A percentile compares a stretch with the other conserved stretches of the same genome.
These are phyloP conservation scores for Tylopilus rubrobrunneus DNA, from an alignment of 768 basidiomycete genomes.

Conservation along the genomic window DNA sequence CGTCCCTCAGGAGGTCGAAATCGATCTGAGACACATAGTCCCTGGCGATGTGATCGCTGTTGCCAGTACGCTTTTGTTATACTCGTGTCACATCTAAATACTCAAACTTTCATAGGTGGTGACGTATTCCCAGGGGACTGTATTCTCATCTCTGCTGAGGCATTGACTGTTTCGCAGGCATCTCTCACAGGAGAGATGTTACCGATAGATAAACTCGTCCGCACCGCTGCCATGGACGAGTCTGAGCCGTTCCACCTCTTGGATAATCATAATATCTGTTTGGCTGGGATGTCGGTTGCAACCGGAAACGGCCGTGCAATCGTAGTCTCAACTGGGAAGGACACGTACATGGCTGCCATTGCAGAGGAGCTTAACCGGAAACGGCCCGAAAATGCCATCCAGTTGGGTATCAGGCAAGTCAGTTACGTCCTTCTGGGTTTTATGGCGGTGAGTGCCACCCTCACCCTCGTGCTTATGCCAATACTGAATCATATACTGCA, in stretches of 20 bases:
- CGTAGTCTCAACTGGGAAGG: slow-evolving; percentile 30
- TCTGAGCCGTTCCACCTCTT: slow-evolving; percentile 27
- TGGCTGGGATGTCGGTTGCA: slow-evolving; percentile 33
- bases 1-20: slow-evolving; percentile 23
- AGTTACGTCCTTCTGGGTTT: slow-evolving; percentile 31
- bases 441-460: slow-evolving; percentile 22
- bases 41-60: slow-evolving; percentile 32
- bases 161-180: slow-evolving; percentile 33
- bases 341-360: slow-evolving; percentile 35
- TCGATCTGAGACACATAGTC: slow-evolving; percentile 30
- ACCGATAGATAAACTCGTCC: slow-evolving; percentile 30
- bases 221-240: slow-evolving; percentile 12
- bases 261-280: slow-evolving; percentile 31
- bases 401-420: slow-evolving; percentile 32
- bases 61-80: slow-evolving; percentile 26
- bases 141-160: slow-evolving; percentile 31
- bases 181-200: slow-evolving; percentile 35
- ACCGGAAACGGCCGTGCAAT: slow-evolving; percentile 31
- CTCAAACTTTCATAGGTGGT: slow-evolving; percentile 19
- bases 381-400: slow-evolving; percentile 32
- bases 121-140: slow-evolving; percentile 37
- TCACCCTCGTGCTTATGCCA: background rate
- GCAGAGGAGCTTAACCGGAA: slow-evolving; percentile 31
- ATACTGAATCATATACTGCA: slow-evolving; percentile 1
- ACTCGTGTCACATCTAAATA: background rate